A percentile compares a stretch with the other conserved stretches of the same genome.
Conservation (phyloP, 768 basidiomycete species). For the Kwoniella dendrophila region DNA sequence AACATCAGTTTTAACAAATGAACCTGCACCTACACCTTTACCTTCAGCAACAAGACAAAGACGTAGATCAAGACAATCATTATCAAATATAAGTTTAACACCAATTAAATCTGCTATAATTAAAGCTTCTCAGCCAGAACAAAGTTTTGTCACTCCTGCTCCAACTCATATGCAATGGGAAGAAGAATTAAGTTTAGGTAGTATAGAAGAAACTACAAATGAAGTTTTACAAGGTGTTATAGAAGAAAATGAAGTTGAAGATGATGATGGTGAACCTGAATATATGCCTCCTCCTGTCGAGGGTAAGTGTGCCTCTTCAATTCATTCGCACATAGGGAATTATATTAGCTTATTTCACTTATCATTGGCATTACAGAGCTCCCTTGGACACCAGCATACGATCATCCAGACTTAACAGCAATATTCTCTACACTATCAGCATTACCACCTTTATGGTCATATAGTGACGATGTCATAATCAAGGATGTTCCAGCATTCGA, state of each 20-base stretch:
- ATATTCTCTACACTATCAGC: conserved; percentile 10
- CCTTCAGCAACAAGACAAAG: conserved; percentile 40
- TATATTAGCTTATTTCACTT: neutral
- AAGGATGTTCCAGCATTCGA: conserved; percentile 11
- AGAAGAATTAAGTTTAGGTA: conserved; percentile 40
- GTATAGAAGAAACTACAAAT: conserved; percentile 21
- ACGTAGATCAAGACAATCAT: conserved; percentile 33
- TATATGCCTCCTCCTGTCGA: conserved; percentile 21
- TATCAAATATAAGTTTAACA: conserved; percentile 21
- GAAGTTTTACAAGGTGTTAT: conserved; percentile 20
- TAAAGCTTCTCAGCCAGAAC: too few relatives aligned
- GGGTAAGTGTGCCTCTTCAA: neutral
- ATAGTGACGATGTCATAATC: conserved; percentile 12
- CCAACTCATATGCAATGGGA: conserved; percentile 32
- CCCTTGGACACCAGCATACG: conserved; percentile 20
- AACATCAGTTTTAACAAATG: neutral
- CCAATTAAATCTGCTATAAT: conserved; percentile 22
- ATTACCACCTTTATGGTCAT: conserved; percentile 18
- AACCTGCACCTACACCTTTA: conserved; percentile 33
- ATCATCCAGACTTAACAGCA: conserved; percentile 13
- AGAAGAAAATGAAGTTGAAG: conserved; percentile 28
- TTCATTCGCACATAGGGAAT: neutral
- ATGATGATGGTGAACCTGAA: conserved; percentile 60
- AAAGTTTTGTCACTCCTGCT: conserved; percentile 36
- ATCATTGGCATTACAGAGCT: conserved; percentile 1